Evolutionary conservation across 305 asterid genomes (phyloP).

Genomic region (Striga hermonthica): DNA sequence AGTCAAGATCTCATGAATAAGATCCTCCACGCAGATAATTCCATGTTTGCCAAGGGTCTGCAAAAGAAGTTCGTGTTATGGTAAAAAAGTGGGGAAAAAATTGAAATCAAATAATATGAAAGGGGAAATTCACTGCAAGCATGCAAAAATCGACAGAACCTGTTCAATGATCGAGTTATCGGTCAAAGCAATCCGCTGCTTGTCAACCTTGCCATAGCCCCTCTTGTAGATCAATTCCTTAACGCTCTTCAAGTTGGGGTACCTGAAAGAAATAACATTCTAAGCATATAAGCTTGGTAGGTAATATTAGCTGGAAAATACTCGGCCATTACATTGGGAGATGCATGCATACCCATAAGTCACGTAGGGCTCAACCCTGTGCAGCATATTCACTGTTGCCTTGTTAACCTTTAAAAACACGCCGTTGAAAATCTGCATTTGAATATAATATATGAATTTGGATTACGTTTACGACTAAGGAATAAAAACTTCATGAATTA

Average conservation of each 20-base stretch:
- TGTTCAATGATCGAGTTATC: conserved; percentile 67
- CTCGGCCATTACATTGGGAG: not conserved
- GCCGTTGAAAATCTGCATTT: conserved; percentile 65
- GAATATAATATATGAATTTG: not conserved
- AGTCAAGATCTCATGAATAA: conserved; percentile 67
- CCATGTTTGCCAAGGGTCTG: conserved; percentile 59
- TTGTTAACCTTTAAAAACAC: conserved; percentile 78
- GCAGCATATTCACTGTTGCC: conserved; percentile 76
- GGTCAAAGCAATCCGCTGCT: conserved; percentile 68
- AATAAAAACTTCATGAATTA: too few relatives aligned
- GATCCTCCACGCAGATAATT: conserved; percentile 68
- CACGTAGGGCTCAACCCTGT: conserved; percentile 73
- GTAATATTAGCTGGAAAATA: not conserved
- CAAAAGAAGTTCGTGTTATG: not conserved
- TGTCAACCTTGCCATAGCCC: conserved; percentile 71
- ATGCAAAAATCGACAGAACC: conserved; percentile 34
- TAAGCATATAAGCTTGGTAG: not conserved
- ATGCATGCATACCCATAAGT: conserved; percentile 50
- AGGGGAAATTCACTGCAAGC: not conserved
- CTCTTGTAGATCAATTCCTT: conserved; percentile 74
- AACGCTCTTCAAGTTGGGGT: conserved; percentile 77
- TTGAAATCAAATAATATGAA: not conserved
- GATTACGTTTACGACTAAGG: too few relatives aligned
- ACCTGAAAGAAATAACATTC: conserved; percentile 36
- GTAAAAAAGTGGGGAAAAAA: not conserved